A percentile compares a stretch with the other conserved stretches of the same genome.
Evolutionary conservation across 2,329 filamentous ascomycete species (phyloP).

Genomic region (Curvularia sp.): DNA sequence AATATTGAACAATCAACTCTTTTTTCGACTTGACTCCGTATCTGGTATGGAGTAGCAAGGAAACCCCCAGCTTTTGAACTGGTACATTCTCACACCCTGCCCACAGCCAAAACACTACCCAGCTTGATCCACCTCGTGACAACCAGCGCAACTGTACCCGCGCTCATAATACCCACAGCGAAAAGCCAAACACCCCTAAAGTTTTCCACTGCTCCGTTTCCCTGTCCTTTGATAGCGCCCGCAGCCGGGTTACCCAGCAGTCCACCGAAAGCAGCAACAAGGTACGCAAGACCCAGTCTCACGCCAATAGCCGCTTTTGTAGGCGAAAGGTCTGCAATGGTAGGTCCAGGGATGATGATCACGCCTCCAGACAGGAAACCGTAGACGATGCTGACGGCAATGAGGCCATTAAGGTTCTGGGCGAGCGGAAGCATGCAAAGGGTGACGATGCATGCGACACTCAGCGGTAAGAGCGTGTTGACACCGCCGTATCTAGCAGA

Average conservation of each 20-base stretch:
- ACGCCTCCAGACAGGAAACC: neutral
- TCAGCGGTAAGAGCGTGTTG: neutral
- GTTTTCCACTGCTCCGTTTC: slow-evolving; percentile 43
- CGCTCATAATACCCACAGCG: slow-evolving; percentile 16
- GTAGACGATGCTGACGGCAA: neutral
- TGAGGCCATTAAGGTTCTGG: neutral
- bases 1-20: neutral
- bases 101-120: neutral
- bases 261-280: slow-evolving; percentile 57
- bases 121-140: neutral
- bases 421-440: neutral
- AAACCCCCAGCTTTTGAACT: neutral
- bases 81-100: neutral
- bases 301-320: neutral
- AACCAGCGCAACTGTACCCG: neutral
- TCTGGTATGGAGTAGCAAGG: neutral
- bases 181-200: slow-evolving; percentile 42
- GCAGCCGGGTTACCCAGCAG: slow-evolving; percentile 62
- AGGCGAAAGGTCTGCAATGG: neutral
- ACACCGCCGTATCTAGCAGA: neutral
- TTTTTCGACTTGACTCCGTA: neutral
- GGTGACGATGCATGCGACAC: neutral
- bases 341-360: neutral
- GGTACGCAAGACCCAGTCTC: slow-evolving; percentile 54
- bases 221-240: slow-evolving; percentile 56